Evolutionary conservation across 2,329 filamentous ascomycete species (phyloP), one percentile per base, ranked within the genome.

Genomic region (Aureobasidium sp.): DNA sequence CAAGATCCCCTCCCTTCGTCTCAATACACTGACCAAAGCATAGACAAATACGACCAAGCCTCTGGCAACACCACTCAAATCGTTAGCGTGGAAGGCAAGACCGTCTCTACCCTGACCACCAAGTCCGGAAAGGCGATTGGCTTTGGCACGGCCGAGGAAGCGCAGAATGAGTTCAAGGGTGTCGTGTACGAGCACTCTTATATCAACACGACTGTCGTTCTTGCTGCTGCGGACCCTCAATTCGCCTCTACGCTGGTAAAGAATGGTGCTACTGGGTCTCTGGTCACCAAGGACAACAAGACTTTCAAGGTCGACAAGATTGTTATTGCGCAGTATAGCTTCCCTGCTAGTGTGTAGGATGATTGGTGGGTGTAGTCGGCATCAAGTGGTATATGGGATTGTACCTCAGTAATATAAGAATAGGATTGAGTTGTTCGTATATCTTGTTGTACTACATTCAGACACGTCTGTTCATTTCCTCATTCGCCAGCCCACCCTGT

Each of bases 51-150:
- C 65, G 72, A 77, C 51, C 74, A 76, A 52, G 53, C 65, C 20
- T 75, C 69, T 6, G 71, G 71, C 9, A 75, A 77, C 65, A 77
- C 78, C 67, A 76, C 75, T 4, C 76, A 78, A 66, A 68, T 67
- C 22, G 74, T 78, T 37, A 68, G 65, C 0, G 64, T 78, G 27
- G 75, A 77, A 62, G 74, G 71, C 49, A 66, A 67, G 25, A 64
- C 69, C 20, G 72, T 80, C 34, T 76, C 76, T 0, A 78, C 73
- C 0, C 72, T 81, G 2, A 79, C 78, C 1, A 80, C 79, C 52
- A 75, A 70, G 58, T 44, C 56, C 64, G 67, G 77, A 65, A 75
- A 75, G 59, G 77, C 70, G 63, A 71, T 77, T 51, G 75, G 76
- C 42, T 64, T 58, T 34, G 62, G 65, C 20, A 76, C 69, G 6